Base-by-base conservation (phyloP, 805 yeast genomes). In the Naumovozyma castellii region DNA sequence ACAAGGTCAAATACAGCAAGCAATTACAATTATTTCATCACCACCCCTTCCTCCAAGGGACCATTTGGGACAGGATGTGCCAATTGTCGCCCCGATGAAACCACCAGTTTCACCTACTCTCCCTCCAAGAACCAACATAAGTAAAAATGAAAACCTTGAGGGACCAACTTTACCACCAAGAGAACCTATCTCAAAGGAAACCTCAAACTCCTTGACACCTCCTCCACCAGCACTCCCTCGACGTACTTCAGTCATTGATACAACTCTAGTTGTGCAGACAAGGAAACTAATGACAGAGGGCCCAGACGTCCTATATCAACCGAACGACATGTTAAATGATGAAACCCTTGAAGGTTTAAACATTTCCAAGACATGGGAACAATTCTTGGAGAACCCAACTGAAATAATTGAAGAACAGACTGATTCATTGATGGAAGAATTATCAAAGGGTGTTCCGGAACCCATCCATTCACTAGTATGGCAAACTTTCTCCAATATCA, bases 161-260 rank as follows among this genome's bases (percentile, higher is more conserved):
- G 46, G 54, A n/a, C 67, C 65, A 4, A 51, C 58, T 15, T 45
- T 67, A 14, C 72, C 72, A 8, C 51, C 57, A 34, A 51, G 70
- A 38, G 59, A 56, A 22, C 10, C n/a, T n/a, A n/a, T n/a, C n/a
- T n/a, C n/a, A n/a, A n/a, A n/a, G n/a, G n/a, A n/a, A n/a, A n/a
- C n/a, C n/a, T n/a, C n/a, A n/a, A n/a, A 22, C 27, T 22, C 27
- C 6, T 22, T 22, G 27, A 12, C 32, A 9, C 14, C 15, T 9
- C 32, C 14, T 29, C 32, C 32, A 29, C 32, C 32, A n/a, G 14
- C 32, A 9, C 32, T 29, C 5, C 32, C 32, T 9, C 32, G 15
- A 9, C 32, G 32, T 9, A 5, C 14, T 9, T 9, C 32, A 9
- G 15, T n/a, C 13, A 29, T 14, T 22, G 27, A 22, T 6, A 22